phyloP scores from a whole-genome alignment of 192 early-diverging fungal species.

The Piromyces finnis region DNA sequence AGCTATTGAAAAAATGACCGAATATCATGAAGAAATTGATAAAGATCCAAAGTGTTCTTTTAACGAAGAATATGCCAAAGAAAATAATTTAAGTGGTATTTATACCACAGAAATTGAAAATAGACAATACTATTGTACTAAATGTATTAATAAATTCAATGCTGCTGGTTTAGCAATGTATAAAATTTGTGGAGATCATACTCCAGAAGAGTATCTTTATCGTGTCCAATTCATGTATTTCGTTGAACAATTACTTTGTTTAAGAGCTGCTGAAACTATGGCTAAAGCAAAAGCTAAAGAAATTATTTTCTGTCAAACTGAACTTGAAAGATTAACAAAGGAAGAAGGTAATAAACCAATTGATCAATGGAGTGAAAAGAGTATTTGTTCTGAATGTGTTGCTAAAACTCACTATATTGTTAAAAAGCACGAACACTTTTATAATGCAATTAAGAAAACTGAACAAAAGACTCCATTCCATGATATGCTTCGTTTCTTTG shows the following conservation, averaged over 20 bases:
- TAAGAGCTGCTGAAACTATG: not conserved
- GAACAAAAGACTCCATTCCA: not conserved
- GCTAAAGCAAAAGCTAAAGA: not conserved
- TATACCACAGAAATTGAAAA: not conserved
- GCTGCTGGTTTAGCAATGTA: not conserved
- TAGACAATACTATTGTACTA: not conserved
- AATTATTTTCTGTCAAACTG: not conserved
- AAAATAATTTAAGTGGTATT: not conserved
- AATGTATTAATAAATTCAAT: not conserved
- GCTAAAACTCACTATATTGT: not conserved
- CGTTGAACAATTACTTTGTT: not conserved
- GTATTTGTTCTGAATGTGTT: not conserved
- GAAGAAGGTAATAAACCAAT: not conserved
- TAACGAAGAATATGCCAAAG: not conserved
- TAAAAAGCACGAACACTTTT: not conserved
- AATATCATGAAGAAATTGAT: not conserved
- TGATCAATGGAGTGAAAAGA: not conserved
- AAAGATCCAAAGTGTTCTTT: not conserved
- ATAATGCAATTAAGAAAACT: not conserved
- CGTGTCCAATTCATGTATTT: not conserved
- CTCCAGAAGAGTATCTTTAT: not conserved
- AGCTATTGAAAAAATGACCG: not conserved
- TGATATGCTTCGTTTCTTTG: not conserved
- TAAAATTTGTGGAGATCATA: not conserved
- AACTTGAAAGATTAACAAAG: not conserved